Conservation (phyloP, 176 grass and related monocot genomes). For the Avena sativa region DNA sequence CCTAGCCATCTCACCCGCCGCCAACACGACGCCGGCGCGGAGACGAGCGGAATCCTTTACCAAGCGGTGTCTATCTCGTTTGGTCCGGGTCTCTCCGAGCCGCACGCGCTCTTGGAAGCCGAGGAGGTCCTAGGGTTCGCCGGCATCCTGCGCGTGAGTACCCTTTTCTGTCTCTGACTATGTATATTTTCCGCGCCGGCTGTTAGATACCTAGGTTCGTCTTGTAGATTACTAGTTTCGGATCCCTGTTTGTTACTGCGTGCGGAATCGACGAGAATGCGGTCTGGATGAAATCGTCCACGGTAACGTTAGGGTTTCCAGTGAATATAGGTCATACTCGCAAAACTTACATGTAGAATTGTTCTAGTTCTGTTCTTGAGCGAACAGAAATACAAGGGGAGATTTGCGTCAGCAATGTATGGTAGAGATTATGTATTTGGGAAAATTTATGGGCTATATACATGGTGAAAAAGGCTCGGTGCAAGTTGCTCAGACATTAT, state of each 20-base stretch:
- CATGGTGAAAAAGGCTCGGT: not conserved
- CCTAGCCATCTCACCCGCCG: not conserved
- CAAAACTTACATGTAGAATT: not conserved
- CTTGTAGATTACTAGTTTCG: not conserved
- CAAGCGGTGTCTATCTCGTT: not conserved
- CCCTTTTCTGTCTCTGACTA: not conserved
- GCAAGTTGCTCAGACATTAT: not conserved
- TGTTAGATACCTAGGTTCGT: not conserved
- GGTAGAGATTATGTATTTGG: not conserved
- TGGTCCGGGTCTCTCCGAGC: not conserved
- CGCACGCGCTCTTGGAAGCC: not conserved
- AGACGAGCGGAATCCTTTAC: not conserved
- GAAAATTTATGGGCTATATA: not conserved
- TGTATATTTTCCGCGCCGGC: not conserved
- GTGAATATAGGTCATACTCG: not conserved
- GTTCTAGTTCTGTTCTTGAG: not conserved
- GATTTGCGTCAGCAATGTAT: not conserved
- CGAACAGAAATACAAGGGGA: not conserved
- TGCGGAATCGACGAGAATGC: not conserved
- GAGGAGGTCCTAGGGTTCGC: not conserved
- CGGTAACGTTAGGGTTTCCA: not conserved
- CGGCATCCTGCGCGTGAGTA: constrained; percentile 2
- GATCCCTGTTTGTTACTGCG: not conserved
- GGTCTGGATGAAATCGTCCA: not conserved
- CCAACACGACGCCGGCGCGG: not conserved